These are phyloP conservation scores for Citrus cavaleriei DNA, from an alignment of 345 rosid genomes.

Conservation along the genomic window DNA sequence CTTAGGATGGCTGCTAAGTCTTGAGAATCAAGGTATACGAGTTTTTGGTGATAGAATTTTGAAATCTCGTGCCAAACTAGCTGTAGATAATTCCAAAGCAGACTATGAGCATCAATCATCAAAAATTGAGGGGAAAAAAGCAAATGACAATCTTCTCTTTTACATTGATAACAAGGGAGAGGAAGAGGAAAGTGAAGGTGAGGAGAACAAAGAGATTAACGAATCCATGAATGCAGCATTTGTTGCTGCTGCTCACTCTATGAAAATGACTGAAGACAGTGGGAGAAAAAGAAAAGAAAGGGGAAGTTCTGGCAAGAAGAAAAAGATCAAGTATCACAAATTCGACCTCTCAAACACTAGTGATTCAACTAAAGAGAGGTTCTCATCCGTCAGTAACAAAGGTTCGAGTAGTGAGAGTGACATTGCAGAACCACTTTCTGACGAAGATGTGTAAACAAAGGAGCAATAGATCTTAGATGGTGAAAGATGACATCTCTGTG, in stretches of 20 bases:
- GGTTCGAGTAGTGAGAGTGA: constrained; percentile 37
- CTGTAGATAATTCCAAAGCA: constrained; percentile 22
- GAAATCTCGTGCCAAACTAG: constrained; percentile 36
- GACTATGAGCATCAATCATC: constrained; percentile 18
- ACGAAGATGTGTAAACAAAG: constrained; percentile 19
- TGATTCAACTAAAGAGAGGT: constrained; percentile 18
- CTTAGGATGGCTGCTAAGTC: constrained; percentile 42
- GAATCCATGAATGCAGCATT: constrained; percentile 35
- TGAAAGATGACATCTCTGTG: not conserved
- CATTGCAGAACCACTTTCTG: constrained; percentile 41
- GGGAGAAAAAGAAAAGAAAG: constrained; percentile 31
- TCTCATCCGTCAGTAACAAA: constrained; percentile 15
- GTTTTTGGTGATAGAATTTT: constrained; percentile 35
- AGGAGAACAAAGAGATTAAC: constrained; percentile 21
- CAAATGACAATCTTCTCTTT: constrained; percentile 24
- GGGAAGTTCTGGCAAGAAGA: constrained; percentile 17
- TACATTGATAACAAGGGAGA: constrained; percentile 42
- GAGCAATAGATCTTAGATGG: not conserved
- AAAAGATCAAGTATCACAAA: constrained; percentile 27
- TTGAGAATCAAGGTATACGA: constrained; percentile 41
- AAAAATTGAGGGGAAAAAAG: constrained; percentile 16
- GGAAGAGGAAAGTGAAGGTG: constrained; percentile 12
- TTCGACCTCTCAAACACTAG: constrained; percentile 20
- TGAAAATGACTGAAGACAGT: constrained; percentile 19
- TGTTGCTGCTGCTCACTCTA: constrained; percentile 40